Base-by-base conservation (phyloP, 176 grass and related monocot genomes). In the Alopecurus myosuroides region DNA sequence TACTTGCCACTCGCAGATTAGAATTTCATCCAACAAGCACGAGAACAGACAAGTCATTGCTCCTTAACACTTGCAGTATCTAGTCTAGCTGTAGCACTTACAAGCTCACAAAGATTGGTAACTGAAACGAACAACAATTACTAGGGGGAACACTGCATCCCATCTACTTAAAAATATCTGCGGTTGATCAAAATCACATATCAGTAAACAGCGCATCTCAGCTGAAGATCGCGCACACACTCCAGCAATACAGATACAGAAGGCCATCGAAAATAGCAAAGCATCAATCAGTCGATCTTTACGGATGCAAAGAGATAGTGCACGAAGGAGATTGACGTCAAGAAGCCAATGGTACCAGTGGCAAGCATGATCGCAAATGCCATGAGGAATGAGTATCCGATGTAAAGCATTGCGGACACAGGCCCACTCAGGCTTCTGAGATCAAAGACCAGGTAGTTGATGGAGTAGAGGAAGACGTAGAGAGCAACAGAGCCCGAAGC, bases 401-500 rank as follows among this genome's bases (percentile, higher is more conserved):
- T 70, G 70, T 97, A 93, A 48, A 97, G 89, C 63, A 88, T 89
- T 51, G 94, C 94, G 41, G 94, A 97, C 22, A 97, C 87, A 66
- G 94, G 91, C 0, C 91, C 94, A 11, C 94, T 97, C 68, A 97
- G 84, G 85, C 91, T 93, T 82, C 94, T 86, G 67, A 97, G 91
- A 70, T 97, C 91, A 76, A 97, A 93, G 14, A 97, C 84, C 94
- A 97, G 81, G 85, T 97, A 97, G 82, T 97, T 93, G 85, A 97
- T 89, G 36, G 94, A 97, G 87, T 97, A 93, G 50, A 97, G 91
- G 82, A 97, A 93, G 35, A 97, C 94, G 28, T 97, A 97, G 53
- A 97, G 50, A 20, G 94, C 89, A 34, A 91, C 91, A n/a, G 94
- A 93, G 65, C 91, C 94, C 18, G 91, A 83, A 9, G 94, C 89